These are phyloP conservation scores for Exobasidium cylindrosporum DNA, from an alignment of 1,284 basidiomycete genomes.

Conservation along the genomic window DNA sequence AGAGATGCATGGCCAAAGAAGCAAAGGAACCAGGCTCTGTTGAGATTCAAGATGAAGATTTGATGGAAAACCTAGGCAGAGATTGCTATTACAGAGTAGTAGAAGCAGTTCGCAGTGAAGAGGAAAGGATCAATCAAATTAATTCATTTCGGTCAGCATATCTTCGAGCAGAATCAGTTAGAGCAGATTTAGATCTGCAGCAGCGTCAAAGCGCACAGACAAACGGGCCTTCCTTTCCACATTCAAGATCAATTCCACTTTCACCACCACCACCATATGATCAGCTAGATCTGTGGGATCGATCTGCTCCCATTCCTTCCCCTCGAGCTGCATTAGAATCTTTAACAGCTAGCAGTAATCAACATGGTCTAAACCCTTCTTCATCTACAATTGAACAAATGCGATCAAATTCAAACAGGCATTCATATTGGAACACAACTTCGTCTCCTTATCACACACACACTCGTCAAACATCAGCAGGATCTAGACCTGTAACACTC, in stretches of 20 bases:
- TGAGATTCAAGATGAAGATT: background rate
- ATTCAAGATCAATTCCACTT: background rate
- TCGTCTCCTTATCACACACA: background rate
- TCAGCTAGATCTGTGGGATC: background rate
- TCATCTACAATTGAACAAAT: background rate
- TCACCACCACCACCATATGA: constrained; percentile 1
- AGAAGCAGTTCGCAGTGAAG: background rate
- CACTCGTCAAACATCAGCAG: background rate
- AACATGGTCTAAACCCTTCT: background rate
- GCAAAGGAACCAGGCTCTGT: background rate
- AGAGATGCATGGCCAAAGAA: background rate
- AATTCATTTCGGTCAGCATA: background rate
- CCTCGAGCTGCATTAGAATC: background rate
- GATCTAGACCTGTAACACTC: background rate
- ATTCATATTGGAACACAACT: background rate
- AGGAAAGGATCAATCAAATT: background rate
- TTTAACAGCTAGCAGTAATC: background rate
- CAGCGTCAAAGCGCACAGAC: background rate
- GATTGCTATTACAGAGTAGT: background rate
- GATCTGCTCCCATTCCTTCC: background rate
- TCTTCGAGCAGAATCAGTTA: background rate
- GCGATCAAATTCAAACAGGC: background rate
- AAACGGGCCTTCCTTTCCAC: background rate
- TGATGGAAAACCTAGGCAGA: background rate
- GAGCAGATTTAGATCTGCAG: background rate